Evolutionary conservation across 163 green algal genomes (phyloP).

Genomic region (Chloromonas sp.): DNA sequence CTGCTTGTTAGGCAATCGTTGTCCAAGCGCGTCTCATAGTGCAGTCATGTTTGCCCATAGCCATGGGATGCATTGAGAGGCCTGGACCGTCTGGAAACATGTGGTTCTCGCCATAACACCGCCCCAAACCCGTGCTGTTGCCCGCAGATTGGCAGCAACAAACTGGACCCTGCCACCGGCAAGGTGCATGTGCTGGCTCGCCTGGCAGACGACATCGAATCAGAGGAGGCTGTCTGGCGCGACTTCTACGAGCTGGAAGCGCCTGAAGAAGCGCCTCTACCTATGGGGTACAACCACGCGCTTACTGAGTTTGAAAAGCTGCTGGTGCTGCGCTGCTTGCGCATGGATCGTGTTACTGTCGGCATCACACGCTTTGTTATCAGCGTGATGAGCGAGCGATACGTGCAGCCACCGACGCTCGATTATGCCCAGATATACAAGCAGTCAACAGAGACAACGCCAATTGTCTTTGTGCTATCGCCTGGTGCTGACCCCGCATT

Average conservation of each 20-base stretch:
- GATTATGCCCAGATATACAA: slow-evolving; percentile 72
- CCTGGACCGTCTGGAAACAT: no score
- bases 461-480: slow-evolving; percentile 85
- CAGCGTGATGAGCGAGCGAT: slow-evolving; percentile 32
- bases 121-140: neutral
- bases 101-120: no score
- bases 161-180: neutral
- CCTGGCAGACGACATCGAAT: slow-evolving; percentile 61
- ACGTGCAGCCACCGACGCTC: slow-evolving; percentile 60
- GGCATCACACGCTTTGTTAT: slow-evolving; percentile 31
- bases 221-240: slow-evolving; percentile 55
- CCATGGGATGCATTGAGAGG: no score
- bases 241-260: slow-evolving; percentile 65
- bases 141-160: neutral
- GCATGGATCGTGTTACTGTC: slow-evolving; percentile 75
- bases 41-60: no score
- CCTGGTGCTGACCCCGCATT: slow-evolving; percentile 79
- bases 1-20: no score
- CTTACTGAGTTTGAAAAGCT: slow-evolving; percentile 76
- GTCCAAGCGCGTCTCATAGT: no score
- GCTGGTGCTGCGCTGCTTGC: slow-evolving; percentile 76
- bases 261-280: slow-evolving; percentile 60
- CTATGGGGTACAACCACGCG: slow-evolving; percentile 44
- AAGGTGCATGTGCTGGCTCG: slow-evolving; percentile 29
- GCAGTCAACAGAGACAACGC: slow-evolving; percentile 62